Conservation (phyloP, 257 asterid genomes). For the Cinchona pubescens region DNA sequence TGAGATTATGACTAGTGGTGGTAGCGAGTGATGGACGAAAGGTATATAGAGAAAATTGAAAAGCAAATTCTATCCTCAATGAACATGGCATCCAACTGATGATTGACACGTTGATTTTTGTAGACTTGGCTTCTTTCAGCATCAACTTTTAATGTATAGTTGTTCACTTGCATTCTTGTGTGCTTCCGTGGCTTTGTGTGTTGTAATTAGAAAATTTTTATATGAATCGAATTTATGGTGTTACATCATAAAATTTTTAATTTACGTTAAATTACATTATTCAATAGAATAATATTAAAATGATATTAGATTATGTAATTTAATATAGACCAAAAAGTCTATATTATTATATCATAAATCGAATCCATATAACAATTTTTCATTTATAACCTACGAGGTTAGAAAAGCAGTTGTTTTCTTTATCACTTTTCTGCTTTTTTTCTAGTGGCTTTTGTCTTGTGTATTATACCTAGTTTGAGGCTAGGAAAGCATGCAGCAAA, state of each 20-base stretch:
- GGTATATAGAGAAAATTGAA: background rate
- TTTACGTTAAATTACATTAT: too few species aligned
- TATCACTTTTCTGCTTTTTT: background rate
- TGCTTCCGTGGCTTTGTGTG: slow-evolving; percentile 1
- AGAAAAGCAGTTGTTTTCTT: background rate
- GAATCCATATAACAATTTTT: too few species aligned
- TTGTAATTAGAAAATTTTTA: background rate
- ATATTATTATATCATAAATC: too few species aligned
- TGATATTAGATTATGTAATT: too few species aligned
- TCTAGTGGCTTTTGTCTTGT: background rate
- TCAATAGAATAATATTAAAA: too few species aligned
- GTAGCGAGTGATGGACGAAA: background rate
- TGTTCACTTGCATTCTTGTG: background rate
- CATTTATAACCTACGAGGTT: too few species aligned
- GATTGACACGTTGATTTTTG: background rate
- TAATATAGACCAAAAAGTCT: too few species aligned
- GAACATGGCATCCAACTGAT: slow-evolving; percentile 6
- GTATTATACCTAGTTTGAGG: background rate
- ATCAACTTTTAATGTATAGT: slow-evolving; percentile 11
- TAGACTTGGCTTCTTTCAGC: background rate
- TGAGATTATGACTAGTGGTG: background rate
- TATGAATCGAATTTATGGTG: too few species aligned
- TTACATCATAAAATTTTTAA: too few species aligned
- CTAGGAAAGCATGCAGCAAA: background rate
- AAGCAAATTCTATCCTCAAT: slow-evolving; percentile 5